Evolutionary conservation across 2,329 filamentous ascomycete species (phyloP), one percentile per base, ranked within the genome.

Genomic region (Cladosporium sp.): DNA sequence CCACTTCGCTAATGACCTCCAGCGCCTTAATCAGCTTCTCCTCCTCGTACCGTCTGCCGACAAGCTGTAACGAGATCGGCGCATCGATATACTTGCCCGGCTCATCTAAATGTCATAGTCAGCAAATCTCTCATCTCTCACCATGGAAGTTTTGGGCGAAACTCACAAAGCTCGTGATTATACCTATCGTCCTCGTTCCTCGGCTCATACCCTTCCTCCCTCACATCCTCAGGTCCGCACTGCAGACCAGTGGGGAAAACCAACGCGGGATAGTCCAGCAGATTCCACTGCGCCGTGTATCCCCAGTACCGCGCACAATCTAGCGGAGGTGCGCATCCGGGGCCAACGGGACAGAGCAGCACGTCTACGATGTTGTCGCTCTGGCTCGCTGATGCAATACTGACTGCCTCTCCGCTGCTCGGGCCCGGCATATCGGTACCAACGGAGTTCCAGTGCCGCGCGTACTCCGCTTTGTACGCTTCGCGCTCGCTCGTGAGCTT

Each of bases 211-310:
- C 68, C 73, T 46, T 69, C 60, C 58, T 80, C 78, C 49, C 72
- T 76, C 28, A 67, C 67, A 69, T 86, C 84, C 16, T 76, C 70
- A 0, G 70, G 70, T 1, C 78, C 78, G 63, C 84, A 79, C 1
- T 82, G 80, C 50, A 77, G 72, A 1, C 78, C 79, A 1, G 84
- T 85, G 0, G 89, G 89, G 72, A 91, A 89, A 0, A 87, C 81
- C 2, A 85, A 75, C 11, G 81, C 83, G 0, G 89, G 72, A 64
- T 73, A 73, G 73, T 91, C 88, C 1, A 91, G 81, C 50, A 91
- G 71, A 72, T 91, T 91, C 87, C 88, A 91, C 67, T 88, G 84
- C 0, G 83, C 79, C 0, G 87, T 89, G 69, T 91, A 91, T 1
- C 83, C 83, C 87, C 88, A 91, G 69, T 85, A 86, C 44, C 76